Conservation (phyloP, 2,329 filamentous ascomycete genomes). For the Pseudogymnoascus sp. region DNA sequence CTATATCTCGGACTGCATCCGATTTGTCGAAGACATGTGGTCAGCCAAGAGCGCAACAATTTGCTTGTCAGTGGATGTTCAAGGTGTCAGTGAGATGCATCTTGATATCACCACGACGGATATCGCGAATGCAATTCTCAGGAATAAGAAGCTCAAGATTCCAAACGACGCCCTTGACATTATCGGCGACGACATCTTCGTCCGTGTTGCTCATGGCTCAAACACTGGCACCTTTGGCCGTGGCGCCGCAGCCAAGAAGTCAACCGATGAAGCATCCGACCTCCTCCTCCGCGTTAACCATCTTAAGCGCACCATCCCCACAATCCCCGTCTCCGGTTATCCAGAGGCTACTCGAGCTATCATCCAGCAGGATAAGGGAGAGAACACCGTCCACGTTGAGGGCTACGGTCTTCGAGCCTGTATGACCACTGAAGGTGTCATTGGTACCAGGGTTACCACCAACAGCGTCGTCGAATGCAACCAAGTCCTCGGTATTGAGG, state of each 20-base stretch:
- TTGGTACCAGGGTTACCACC: slow-evolving; percentile 64
- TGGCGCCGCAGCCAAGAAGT: slow-evolving; percentile 21
- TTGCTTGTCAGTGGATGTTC: slow-evolving; percentile 72
- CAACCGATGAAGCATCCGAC: slow-evolving; percentile 48
- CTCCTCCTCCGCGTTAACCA: slow-evolving; percentile 75
- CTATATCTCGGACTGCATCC: slow-evolving; percentile 72
- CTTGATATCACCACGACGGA: slow-evolving; percentile 69
- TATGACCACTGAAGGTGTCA: slow-evolving; percentile 88
- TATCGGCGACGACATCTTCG: slow-evolving; percentile 58
- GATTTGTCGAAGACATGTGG: slow-evolving; percentile 84
- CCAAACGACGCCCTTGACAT: slow-evolving; percentile 58
- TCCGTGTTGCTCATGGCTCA: slow-evolving; percentile 58
- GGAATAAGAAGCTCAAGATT: slow-evolving; percentile 76
- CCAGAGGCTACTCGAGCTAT: slow-evolving; percentile 79
- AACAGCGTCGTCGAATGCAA: slow-evolving; percentile 89
- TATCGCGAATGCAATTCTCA: slow-evolving; percentile 69
- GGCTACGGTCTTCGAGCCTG: slow-evolving; percentile 84
- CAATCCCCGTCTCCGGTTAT: slow-evolving; percentile 84
- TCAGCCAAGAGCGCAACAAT: slow-evolving; percentile 68
- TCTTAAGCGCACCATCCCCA: slow-evolving; percentile 72
- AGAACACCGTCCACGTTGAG: slow-evolving; percentile 77
- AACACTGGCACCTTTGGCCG: slow-evolving; percentile 31
- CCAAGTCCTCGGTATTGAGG: slow-evolving; percentile 89
- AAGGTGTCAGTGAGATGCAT: slow-evolving; percentile 71
- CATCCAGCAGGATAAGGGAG: slow-evolving; percentile 68